Base-by-base conservation (phyloP, 2,329 filamentous ascomycete species). In the Pseudocercospora pini-densiflorae region DNA sequence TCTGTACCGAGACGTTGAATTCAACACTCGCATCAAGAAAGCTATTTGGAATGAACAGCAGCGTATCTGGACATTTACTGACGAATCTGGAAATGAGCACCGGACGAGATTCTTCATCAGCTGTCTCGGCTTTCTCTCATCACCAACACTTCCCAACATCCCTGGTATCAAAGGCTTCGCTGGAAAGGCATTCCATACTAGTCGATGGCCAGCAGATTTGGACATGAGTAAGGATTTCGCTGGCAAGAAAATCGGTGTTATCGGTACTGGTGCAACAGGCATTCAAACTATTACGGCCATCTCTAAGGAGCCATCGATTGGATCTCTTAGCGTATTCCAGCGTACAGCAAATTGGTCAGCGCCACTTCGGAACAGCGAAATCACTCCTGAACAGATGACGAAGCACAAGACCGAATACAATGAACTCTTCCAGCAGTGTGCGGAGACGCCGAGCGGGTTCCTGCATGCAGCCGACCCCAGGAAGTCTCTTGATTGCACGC, bases 281-380 rank as follows among this genome's bases (percentile, higher is more conserved):
- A 77, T 81, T 10, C 80, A 81, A 53, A 71, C 72, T 10, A 72
- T 73, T 2, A 72, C 74, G 19, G 71, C 70, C 33, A 70, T 71
- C 43, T 68, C 71, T n/a, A 70, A 74, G 29, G 70, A 71, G 23
- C 72, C 70, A 5, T 64, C 62, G 5, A 61, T 65, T n/a, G 64
- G 66, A 1, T 78, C 74, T 1, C 74, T 91, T 1, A 82, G 79
- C 1, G 86, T 91, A 24, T 90, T 90, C 75, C 88, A 90, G 72
- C 83, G 89, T 16, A 90, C 88, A 0, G 88, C 89, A 0, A 91
- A 90, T 65, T 79, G 89, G 6, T 54, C 58, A 40, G 27, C 51
- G 12, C 64, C 64, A 86, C 85, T 0, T 71, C 90, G 1, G 87
- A 88, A 0, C 88, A 90, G 85, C 80, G 82, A 12, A 82, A 84